phyloP scores from a whole-genome alignment of 139 green algal genomes.

The Haematococcus sp. region DNA sequence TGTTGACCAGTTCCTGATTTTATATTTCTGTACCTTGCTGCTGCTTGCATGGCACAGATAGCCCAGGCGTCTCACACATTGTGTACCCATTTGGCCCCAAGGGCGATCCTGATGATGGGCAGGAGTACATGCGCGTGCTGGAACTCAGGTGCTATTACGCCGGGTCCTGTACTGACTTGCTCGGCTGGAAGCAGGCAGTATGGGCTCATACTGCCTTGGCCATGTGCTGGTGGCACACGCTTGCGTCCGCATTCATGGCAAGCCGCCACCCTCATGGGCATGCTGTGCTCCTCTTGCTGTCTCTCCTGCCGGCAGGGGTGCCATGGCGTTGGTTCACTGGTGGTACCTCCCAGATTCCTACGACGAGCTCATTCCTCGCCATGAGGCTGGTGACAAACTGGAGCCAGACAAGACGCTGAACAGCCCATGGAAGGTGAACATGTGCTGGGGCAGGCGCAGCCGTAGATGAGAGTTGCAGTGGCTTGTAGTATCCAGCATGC shows the following conservation, averaged over 20 bases:
- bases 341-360: constrained; percentile 84
- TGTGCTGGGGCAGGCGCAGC: no score
- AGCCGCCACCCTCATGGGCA: no score
- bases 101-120: constrained; percentile 70
- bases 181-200: no score
- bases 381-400: constrained; percentile 20
- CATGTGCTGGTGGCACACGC: no score
- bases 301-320: constrained; percentile 25
- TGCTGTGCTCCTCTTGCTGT: background rate
- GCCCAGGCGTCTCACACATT: constrained; percentile 63
- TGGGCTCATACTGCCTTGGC: no score
- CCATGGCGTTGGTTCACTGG: constrained; percentile 69
- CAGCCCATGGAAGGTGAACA: constrained; percentile 35
- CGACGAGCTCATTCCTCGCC: constrained; percentile 69
- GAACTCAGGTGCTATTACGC: constrained; percentile 40
- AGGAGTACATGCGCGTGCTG: constrained; percentile 67
- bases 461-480: no score
- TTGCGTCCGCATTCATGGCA: no score
- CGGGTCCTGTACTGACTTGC: no score
- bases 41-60: constrained; percentile 30
- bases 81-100: constrained; percentile 65
- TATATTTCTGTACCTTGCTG: background rate
- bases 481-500: no score
- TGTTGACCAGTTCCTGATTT: no score
- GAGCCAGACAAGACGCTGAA: constrained; percentile 25